These are phyloP conservation scores for Cystobasidiaceae sp. DNA, from an alignment of 1,284 basidiomycete species.

Conservation along the genomic window DNA sequence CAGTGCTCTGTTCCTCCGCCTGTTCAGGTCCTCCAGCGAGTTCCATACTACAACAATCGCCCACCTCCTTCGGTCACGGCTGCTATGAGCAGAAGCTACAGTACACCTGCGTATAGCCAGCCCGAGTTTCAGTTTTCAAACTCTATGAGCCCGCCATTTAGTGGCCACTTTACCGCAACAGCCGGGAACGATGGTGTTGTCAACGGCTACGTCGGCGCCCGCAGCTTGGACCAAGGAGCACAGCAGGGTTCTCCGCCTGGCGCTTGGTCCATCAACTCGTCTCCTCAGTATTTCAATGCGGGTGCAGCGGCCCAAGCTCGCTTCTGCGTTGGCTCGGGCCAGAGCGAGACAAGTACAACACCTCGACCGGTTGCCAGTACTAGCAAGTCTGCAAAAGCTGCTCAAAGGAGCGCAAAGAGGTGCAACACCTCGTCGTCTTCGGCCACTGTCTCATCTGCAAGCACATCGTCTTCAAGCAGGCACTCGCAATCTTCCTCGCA, in stretches of 20 bases:
- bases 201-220: no score
- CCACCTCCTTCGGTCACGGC: background rate
- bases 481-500: no score
- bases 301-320: no score
- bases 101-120: background rate
- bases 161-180: background rate
- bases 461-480: no score
- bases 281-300: no score
- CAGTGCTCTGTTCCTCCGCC: conserved; percentile 37
- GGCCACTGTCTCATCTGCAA: background rate
- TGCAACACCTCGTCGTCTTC: background rate
- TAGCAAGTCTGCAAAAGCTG: background rate
- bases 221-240: no score
- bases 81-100: background rate
- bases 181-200: no score
- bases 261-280: no score
- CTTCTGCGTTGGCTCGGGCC: no score
- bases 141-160: background rate
- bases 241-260: no score
- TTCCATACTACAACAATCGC: conserved; percentile 67
- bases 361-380: no score
- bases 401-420: background rate
- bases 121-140: conserved; percentile 6
- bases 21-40: conserved; percentile 76
- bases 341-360: no score